Conservation (phyloP, 495 filamentous ascomycete genomes). For the Aspergillus funiculosus region DNA sequence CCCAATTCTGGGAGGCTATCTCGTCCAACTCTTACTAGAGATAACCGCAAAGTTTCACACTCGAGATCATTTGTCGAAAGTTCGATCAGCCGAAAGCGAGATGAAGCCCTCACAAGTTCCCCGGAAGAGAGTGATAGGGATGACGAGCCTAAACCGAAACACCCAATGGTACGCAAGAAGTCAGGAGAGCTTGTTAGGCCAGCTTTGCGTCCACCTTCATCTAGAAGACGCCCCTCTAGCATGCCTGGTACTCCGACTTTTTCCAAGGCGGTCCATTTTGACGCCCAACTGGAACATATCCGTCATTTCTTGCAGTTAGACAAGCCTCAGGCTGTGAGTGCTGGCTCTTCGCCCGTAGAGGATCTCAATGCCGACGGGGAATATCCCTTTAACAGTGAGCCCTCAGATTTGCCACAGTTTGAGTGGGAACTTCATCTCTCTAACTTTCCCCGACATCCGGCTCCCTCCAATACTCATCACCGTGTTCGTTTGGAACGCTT, state of each 20-base stretch:
- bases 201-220: constrained; percentile 69
- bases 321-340: constrained; percentile 87
- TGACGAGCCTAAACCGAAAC: constrained; percentile 52
- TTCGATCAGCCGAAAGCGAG: constrained; percentile 47
- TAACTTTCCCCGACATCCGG: constrained; percentile 74
- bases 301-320: constrained; percentile 92
- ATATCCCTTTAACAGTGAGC: constrained; percentile 71
- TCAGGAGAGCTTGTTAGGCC: constrained; percentile 95
- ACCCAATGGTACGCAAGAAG: constrained; percentile 93
- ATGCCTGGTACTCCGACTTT: constrained; percentile 97
- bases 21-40: constrained; percentile 43
- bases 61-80: constrained; percentile 80
- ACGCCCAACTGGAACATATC: constrained; percentile 89
- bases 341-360: constrained; percentile 89
- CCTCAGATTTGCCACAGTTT: constrained; percentile 47
- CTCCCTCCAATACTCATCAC: constrained; percentile 53
- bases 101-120: constrained; percentile 53
- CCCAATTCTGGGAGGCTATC: constrained; percentile 11
- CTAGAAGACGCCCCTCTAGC: constrained; percentile 75
- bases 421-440: constrained; percentile 83
- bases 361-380: constrained; percentile 74
- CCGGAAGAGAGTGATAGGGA: constrained; percentile 65
- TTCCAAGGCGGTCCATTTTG: constrained; percentile 92
- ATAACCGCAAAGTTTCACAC: constrained; percentile 67
- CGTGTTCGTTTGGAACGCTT: constrained; percentile 76